phyloP scores from a whole-genome alignment of 352 stramenopile genomes.

The Phytophthora aleatoria region DNA sequence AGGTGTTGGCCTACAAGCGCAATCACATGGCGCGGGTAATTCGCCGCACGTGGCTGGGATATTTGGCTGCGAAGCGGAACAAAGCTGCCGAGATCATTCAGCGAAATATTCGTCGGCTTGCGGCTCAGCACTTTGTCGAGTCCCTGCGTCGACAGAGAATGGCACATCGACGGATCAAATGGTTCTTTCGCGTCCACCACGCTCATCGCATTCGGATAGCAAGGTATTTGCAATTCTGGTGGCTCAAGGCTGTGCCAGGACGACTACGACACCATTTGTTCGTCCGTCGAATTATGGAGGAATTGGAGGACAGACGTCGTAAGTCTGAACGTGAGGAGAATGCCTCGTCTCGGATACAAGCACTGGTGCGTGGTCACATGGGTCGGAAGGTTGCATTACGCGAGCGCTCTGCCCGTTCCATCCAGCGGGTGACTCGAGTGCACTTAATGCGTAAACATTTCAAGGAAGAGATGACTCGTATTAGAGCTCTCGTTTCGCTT shows the following conservation, averaged over 20 bases:
- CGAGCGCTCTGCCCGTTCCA: conserved; percentile 50
- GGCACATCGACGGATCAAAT: conserved; percentile 79
- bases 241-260: conserved; percentile 55
- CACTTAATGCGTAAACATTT: conserved; percentile 50
- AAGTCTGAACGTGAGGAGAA: conserved; percentile 33
- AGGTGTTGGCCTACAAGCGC: conserved; percentile 50
- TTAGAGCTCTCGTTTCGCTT: conserved; percentile 37
- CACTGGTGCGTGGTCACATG: conserved; percentile 52
- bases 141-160: conserved; percentile 43
- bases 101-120: conserved; percentile 37
- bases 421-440: conserved; percentile 46
- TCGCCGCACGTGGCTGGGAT: conserved; percentile 41
- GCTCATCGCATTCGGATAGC: conserved; percentile 42
- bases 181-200: conserved; percentile 71
- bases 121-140: conserved; percentile 37
- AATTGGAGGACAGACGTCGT: conserved; percentile 14
- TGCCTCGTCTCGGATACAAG: conserved; percentile 56
- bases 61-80: conserved; percentile 31
- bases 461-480: conserved; percentile 38
- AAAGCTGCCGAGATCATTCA: conserved; percentile 53
- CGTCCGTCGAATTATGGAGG: conserved; percentile 17
- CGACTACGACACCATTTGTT: conserved; percentile 55
- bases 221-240: conserved; percentile 71
- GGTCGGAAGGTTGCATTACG: conserved; percentile 38
- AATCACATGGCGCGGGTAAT: conserved; percentile 53